These are phyloP conservation scores for Fusarium sp. DNA, from an alignment of 2,329 filamentous ascomycete species.

Conservation along the genomic window DNA sequence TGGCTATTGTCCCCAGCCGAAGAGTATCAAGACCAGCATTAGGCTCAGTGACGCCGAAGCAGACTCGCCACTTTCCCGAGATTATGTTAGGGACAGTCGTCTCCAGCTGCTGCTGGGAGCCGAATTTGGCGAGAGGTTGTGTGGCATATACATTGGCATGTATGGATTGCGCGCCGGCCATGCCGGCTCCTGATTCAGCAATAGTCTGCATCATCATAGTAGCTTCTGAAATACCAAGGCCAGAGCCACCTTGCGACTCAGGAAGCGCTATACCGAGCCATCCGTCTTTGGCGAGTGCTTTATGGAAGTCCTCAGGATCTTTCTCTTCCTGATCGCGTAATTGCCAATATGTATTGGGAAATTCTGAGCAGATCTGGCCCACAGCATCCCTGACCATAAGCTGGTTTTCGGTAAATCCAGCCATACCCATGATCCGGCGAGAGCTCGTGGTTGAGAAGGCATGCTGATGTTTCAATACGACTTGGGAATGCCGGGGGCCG, in stretches of 20 bases:
- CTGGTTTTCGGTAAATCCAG: constrained; percentile 78
- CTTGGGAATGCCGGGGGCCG: too few species aligned
- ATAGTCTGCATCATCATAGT: constrained; percentile 91
- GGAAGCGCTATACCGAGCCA: constrained; percentile 87
- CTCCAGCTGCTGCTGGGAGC: constrained; percentile 71
- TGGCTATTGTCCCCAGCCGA: constrained; percentile 74
- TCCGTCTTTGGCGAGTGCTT: constrained; percentile 77
- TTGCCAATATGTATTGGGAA: constrained; percentile 82
- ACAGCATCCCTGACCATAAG: constrained; percentile 79
- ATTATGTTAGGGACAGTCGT: constrained; percentile 77
- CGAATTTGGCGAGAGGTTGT: constrained; percentile 79
- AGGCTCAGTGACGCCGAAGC: constrained; percentile 87
- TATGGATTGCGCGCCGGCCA: constrained; percentile 75
- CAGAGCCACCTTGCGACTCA: constrained; percentile 78
- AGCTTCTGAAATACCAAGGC: constrained; percentile 82
- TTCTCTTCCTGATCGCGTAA: constrained; percentile 75
- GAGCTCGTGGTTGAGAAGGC: too few species aligned
- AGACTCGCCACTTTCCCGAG: constrained; percentile 76
- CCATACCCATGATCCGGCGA: constrained; percentile 69
- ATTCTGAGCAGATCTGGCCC: constrained; percentile 75
- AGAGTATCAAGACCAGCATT: constrained; percentile 84
- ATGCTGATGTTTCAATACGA: too few species aligned
- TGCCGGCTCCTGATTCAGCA: constrained; percentile 80
- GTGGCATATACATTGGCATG: constrained; percentile 80
- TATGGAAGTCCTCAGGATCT: constrained; percentile 81